A percentile compares a stretch with the other conserved stretches of the same genome.
These are phyloP conservation scores for Triticum dicoccoides DNA, from an alignment of 176 grass and related monocot species.

Conservation along the genomic window DNA sequence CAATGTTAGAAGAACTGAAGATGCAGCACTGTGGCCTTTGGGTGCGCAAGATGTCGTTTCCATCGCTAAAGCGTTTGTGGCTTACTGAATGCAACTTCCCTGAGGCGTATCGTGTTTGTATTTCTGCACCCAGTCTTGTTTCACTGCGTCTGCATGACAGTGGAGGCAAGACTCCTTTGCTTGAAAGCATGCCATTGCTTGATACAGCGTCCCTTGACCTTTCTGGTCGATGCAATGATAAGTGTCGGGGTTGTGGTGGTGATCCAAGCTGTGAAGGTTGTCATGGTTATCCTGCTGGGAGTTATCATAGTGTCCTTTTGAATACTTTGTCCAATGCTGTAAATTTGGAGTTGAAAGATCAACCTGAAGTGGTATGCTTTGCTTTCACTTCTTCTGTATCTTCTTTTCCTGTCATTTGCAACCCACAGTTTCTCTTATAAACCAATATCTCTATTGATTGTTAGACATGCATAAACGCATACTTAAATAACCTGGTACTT, in stretches of 20 bases:
- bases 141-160: neutral
- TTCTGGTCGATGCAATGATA: neutral
- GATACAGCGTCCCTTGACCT: neutral
- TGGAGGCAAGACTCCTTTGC: conserved; percentile 6
- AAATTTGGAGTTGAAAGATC: neutral
- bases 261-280: neutral
- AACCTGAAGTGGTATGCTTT: conserved; percentile 13
- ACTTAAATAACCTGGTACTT: neutral
- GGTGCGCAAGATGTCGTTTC: conserved; percentile 11
- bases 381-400: neutral
- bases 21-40: neutral
- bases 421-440: neutral
- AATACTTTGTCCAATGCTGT: conserved; percentile 3
- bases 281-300: neutral
- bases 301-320: neutral
- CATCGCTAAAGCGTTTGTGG: neutral
- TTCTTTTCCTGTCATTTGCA: neutral
- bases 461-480: neutral
- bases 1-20: neutral
- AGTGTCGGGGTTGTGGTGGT: conserved; percentile 1
- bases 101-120: neutral
- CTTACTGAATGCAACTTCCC: neutral
- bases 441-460: neutral
- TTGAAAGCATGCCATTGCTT: neutral
- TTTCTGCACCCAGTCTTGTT: neutral